A percentile compares a stretch with the other conserved stretches of the same genome.
Evolutionary conservation across 2,329 filamentous ascomycete species (phyloP).

Genomic region (Talaromyces atroroseus): DNA sequence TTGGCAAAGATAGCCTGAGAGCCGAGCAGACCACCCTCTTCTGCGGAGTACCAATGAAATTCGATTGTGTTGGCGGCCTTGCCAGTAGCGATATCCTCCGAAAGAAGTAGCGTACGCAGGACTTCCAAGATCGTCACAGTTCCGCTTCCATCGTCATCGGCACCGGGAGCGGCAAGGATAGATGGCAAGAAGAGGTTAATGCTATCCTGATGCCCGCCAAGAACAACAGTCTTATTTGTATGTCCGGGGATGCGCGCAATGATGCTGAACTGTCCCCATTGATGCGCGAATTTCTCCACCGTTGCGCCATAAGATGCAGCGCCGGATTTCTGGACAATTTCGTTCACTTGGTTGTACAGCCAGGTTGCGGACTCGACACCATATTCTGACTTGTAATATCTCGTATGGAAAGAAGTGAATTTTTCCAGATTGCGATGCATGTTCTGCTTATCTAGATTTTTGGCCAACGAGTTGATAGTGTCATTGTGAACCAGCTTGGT

Average conservation of each 20-base stretch:
- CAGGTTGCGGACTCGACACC: constrained; percentile 82
- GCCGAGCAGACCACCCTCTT: constrained; percentile 80
- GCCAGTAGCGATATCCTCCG: constrained; percentile 64
- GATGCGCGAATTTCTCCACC: constrained; percentile 69
- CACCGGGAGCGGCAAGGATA: constrained; percentile 77
- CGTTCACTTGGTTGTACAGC: constrained; percentile 69
- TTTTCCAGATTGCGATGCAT: constrained; percentile 74
- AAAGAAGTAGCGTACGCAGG: constrained; percentile 70
- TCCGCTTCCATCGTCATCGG: constrained; percentile 91
- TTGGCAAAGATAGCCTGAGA: constrained; percentile 82
- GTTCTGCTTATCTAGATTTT: constrained; percentile 65
- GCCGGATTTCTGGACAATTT: constrained; percentile 65
- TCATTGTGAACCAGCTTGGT: constrained; percentile 59
- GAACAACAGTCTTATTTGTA: constrained; percentile 75
- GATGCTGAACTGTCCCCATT: constrained; percentile 85
- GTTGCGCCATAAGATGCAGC: constrained; percentile 61
- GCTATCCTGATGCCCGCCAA: constrained; percentile 90
- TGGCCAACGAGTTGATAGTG: constrained; percentile 61
- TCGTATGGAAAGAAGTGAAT: constrained; percentile 55
- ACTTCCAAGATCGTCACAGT: constrained; percentile 94
- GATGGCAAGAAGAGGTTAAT: constrained; percentile 89
- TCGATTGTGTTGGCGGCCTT: constrained; percentile 80
- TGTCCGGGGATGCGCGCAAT: constrained; percentile 87
- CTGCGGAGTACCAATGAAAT: constrained; percentile 94
- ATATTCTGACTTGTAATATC: constrained; percentile 55